These are phyloP conservation scores for Psilocybe sp. DNA, from an alignment of 768 basidiomycete species.

Conservation along the genomic window DNA sequence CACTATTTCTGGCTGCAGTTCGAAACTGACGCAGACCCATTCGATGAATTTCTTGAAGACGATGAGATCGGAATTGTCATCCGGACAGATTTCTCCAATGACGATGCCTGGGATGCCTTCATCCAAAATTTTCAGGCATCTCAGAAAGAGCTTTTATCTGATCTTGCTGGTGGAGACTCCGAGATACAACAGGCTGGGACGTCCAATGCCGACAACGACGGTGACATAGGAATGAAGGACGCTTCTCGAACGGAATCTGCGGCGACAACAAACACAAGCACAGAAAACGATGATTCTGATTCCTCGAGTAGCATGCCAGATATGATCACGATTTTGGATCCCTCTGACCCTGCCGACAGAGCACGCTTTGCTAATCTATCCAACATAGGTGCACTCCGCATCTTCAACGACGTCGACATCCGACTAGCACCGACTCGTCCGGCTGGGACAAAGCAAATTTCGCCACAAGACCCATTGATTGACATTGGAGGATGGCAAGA, in stretches of 20 bases:
- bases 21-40: slow-evolving; percentile 47
- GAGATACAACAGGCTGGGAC: too few species aligned
- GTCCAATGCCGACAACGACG: not conserved
- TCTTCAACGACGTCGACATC: slow-evolving; percentile 71
- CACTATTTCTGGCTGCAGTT: slow-evolving; percentile 1
- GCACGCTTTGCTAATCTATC: slow-evolving; percentile 47
- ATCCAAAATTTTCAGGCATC: slow-evolving; percentile 43
- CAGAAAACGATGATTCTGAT: slow-evolving; percentile 32
- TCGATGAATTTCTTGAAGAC: slow-evolving; percentile 46
- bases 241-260: slow-evolving; percentile 15
- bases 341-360: slow-evolving; percentile 38
- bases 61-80: slow-evolving; percentile 60
- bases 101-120: slow-evolving; percentile 64
- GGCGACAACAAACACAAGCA: slow-evolving; percentile 12
- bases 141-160: slow-evolving; percentile 52
- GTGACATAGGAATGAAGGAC: slow-evolving; percentile 19
- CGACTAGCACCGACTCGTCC: slow-evolving; percentile 49
- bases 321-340: slow-evolving; percentile 51
- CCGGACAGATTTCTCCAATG: slow-evolving; percentile 72
- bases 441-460: slow-evolving; percentile 40
- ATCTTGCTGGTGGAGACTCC: slow-evolving; percentile 10
- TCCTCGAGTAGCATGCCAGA: slow-evolving; percentile 25
- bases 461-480: slow-evolving; percentile 55
- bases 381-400: slow-evolving; percentile 62
- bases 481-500: slow-evolving; percentile 71